Evolutionary conservation across 148 eudicot genomes (phyloP).

Genomic region (Hydrangea macrophylla): DNA sequence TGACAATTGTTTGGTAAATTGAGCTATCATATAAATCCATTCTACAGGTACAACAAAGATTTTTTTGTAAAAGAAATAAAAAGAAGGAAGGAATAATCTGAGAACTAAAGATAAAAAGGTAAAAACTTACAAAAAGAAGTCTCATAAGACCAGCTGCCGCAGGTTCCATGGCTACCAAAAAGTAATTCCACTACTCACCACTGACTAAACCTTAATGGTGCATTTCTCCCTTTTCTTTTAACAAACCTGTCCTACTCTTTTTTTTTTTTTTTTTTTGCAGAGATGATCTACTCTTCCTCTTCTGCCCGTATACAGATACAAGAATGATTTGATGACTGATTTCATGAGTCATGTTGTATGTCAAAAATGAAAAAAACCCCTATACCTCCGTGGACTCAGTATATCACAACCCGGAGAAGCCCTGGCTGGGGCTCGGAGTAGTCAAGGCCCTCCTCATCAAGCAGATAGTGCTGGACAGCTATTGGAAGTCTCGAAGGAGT

Average conservation of each 20-base stretch:
- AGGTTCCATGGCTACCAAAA: slow-evolving; percentile 45
- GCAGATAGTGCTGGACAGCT: slow-evolving; percentile 86
- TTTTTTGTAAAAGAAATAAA: too few species aligned
- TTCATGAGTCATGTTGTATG: slow-evolving; percentile 18
- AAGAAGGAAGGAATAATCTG: too few species aligned
- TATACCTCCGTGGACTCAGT: slow-evolving; percentile 45
- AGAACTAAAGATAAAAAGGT: too few species aligned
- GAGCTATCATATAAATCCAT: too few species aligned
- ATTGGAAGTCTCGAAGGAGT: slow-evolving; percentile 85
- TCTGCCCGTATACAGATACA: slow-evolving; percentile 54
- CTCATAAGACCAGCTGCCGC: too few species aligned
- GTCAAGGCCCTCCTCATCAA: slow-evolving; percentile 89
- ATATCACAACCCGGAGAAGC: slow-evolving; percentile 74
- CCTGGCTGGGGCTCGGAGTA: slow-evolving; percentile 92
- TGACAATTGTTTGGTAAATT: too few species aligned
- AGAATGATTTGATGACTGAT: slow-evolving; percentile 30
- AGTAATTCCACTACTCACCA: slow-evolving; percentile 17
- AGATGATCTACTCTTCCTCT: slow-evolving; percentile 16
- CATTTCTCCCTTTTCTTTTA: slow-evolving; percentile 24
- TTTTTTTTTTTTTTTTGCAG: slow-evolving; percentile 14
- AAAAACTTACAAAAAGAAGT: too few species aligned
- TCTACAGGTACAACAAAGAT: too few species aligned
- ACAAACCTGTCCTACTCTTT: slow-evolving; percentile 20
- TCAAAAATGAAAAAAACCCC: slow-evolving; percentile 22
- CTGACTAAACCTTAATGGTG: slow-evolving; percentile 22